These are phyloP conservation scores for Mycena venus DNA, from an alignment of 768 basidiomycete genomes.

Conservation along the genomic window DNA sequence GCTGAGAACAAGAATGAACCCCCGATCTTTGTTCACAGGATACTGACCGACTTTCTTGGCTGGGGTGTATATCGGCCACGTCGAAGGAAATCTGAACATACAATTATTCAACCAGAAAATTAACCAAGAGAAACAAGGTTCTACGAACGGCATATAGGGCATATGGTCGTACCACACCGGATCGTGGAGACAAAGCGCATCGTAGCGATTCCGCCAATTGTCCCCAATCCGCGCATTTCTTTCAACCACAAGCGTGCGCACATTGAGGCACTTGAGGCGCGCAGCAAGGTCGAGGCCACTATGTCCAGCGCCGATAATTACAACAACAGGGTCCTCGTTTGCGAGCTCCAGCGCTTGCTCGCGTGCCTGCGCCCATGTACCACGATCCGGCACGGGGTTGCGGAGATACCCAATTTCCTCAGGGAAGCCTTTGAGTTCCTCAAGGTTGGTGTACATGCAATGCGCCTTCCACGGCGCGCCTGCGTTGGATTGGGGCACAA, in stretches of 20 bases:
- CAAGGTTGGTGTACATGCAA: constrained; percentile 66
- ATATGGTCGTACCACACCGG: constrained; percentile 68
- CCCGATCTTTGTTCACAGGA: not conserved
- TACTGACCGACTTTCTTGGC: constrained; percentile 52
- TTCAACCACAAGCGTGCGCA: constrained; percentile 71
- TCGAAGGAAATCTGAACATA: constrained; percentile 66
- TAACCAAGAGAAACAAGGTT: not conserved
- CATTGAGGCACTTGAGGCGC: constrained; percentile 66
- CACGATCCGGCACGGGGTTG: constrained; percentile 26
- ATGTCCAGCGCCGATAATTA: constrained; percentile 67
- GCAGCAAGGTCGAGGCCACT: constrained; percentile 70
- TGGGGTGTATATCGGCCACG: constrained; percentile 68
- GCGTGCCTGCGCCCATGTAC: constrained; percentile 20
- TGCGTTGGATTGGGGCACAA: constrained; percentile 57
- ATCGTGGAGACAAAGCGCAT: constrained; percentile 68
- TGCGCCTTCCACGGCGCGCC: constrained; percentile 65
- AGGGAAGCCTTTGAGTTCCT: constrained; percentile 62
- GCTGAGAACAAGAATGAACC: too few species aligned
- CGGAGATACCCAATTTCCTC: constrained; percentile 42
- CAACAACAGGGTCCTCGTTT: constrained; percentile 64
- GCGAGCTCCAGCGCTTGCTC: constrained; percentile 50
- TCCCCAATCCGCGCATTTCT: constrained; percentile 64
- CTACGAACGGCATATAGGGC: constrained; percentile 59
- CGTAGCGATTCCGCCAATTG: constrained; percentile 73
- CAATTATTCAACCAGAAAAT: too few species aligned